Evolutionary conservation across 169 alveolate species (phyloP).

Genomic region (Theileria parva): DNA sequence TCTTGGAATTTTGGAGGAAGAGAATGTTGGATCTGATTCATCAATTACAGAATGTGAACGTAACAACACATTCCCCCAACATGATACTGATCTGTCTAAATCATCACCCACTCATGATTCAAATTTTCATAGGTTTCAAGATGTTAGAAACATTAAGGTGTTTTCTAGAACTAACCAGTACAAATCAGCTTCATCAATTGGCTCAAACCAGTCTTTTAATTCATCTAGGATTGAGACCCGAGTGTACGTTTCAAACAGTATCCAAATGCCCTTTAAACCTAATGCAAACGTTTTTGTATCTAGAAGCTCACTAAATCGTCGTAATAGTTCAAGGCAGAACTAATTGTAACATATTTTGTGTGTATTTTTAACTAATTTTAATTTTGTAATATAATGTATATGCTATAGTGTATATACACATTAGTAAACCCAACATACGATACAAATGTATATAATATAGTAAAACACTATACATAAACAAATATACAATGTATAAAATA

Average conservation of each 20-base stretch:
- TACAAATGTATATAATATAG: neutral
- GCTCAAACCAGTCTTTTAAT: neutral
- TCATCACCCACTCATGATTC: neutral
- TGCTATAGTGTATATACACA: neutral
- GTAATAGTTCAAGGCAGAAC: neutral
- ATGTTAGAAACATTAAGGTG: constrained; percentile 3
- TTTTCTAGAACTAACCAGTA: constrained; percentile 9
- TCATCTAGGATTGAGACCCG: constrained; percentile 3
- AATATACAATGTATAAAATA: neutral
- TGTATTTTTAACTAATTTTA: neutral
- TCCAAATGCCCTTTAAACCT: neutral
- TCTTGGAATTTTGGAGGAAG: neutral
- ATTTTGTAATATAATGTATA: neutral
- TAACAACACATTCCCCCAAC: neutral
- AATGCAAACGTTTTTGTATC: constrained; percentile 2
- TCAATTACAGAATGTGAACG: neutral
- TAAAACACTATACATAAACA: neutral
- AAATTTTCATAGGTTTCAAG: neutral
- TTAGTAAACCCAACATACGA: neutral
- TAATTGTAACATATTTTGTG: neutral
- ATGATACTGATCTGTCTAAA: neutral
- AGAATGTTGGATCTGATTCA: neutral
- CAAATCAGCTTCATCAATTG: neutral
- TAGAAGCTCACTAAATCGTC: constrained; percentile 9
- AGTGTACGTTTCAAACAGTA: neutral